Base-by-base conservation (phyloP, 1,284 basidiomycete species). In the Agaricales sp. region DNA sequence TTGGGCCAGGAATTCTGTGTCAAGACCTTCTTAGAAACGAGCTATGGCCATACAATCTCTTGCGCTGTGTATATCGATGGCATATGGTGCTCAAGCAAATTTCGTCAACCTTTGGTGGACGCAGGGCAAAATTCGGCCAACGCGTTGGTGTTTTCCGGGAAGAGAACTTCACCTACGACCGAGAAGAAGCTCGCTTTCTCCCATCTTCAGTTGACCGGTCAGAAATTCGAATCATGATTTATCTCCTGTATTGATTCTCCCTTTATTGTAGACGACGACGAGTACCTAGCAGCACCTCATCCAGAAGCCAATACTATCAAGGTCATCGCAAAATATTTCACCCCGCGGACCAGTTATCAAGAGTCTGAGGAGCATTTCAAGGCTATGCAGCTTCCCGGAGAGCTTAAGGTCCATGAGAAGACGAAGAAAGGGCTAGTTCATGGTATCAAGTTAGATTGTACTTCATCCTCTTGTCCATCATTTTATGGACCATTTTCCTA, bases 361-460 rank as follows among this genome's bases (percentile, higher is more conserved):
- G n/a, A 8, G 4, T 41, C 39, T 20, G 39, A 41, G 4, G 19
- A 41, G 8, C 19, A n/a, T 20, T 16, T 8, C 4, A n/a, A 41
- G 8, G 19, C 6, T 8, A 8, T 16, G 4, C 8, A 41, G 19
- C 16, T 6, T 18, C 6, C 39, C 18, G 16, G 39, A 16, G 19
- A 20, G 39, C 8, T 16, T 16, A 41, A 41, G 39, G 39, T 41
- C 16, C 39, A 41, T 18, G 39, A 41, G 19, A n/a, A 20, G n/a
- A 41, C 39, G 16, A 41, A 41, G 39, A 41, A 41, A 41, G 19
- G 39, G 39, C 39, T 35, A n/a, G 30, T n/a, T 35, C 30, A 35
- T 35, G n/a, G 30, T 35, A n/a, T 35, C n/a, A n/a, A n/a, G 30
- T 35, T n/a, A n/a, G n/a, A 35, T n/a, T 8, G 11, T 11, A 35